Evolutionary conservation across 2,329 filamentous ascomycete genomes (phyloP), one percentile per base, ranked within the genome.

Genomic region (Ceratocystis destructans): DNA sequence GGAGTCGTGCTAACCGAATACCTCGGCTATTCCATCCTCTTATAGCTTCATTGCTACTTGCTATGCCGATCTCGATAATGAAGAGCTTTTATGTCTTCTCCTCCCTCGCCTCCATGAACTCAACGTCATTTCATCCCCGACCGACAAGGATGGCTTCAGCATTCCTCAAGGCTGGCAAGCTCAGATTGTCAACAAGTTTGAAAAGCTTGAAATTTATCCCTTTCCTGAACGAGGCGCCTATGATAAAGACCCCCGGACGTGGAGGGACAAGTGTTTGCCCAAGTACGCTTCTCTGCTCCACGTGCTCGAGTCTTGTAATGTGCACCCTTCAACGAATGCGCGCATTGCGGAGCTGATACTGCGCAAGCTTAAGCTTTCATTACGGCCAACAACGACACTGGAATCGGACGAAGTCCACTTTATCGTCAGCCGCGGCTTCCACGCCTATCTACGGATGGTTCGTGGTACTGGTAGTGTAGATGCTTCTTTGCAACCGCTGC

Each of bases 371-470:
- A 83, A 85, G 70, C 79, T 86, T 28, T 84, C 86, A 0, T 76
- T 90, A 57, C 78, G 83, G 22, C 83, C 85, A 6, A 83, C 83
- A 1, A 81, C 81, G 5, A 79, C 80, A 10, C 75, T 84, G 64
- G 79, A 80, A 1, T 83, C 82, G 2, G 82, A 87, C 69, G 82
- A 87, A 72, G 82, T 84, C n/a, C 80, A 83, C 45, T 90, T 94
- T 70, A 88, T 89, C 62, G 80, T 87, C 67, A 88, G 87, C 8
- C 85, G 86, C 70, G 89, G 88, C 0, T 90, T 94, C 71, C 83
- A 83, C 67, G 83, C 87, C 3, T 89, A 91, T 70, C 79, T 90
- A 31, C 79, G 83, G 62, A 84, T 89, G 79, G 84, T 81, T 64
- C 81, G 79, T 68, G 79, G 80, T 3, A 77, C 82, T n/a, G 81